Evolutionary conservation across 306 rosid species (phyloP).

Genomic region (Arachis stenosperma): DNA sequence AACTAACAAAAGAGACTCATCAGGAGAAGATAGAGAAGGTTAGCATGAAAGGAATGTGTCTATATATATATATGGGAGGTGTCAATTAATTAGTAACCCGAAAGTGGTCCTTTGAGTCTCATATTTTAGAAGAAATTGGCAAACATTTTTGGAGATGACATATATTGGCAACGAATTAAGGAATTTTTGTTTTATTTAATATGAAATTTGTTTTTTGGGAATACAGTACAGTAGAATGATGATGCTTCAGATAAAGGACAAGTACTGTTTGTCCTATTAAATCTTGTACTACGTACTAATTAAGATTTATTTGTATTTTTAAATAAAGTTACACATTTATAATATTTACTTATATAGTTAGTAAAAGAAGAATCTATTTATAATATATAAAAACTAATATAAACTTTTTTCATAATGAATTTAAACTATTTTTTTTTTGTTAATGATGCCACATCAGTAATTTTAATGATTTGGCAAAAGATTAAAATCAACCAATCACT

Average conservation of each 20-base stretch:
- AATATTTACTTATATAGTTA: too few relatives aligned
- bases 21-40: not conserved
- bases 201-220: not conserved
- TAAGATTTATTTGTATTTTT: not conserved
- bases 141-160: not conserved
- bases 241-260: not conserved
- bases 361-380: too few relatives aligned
- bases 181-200: not conserved
- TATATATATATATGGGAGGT: too few relatives aligned
- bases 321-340: too few relatives aligned
- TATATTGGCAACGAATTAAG: slow-evolving; percentile 38
- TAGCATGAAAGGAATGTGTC: not conserved
- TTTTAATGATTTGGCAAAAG: too few relatives aligned
- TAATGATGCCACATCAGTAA: too few relatives aligned
- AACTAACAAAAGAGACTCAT: not conserved
- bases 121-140: not conserved
- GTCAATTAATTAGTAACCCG: not conserved
- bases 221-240: not conserved
- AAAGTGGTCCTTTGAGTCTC: not conserved
- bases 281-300: too few relatives aligned
- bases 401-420: too few relatives aligned
- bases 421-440: too few relatives aligned
- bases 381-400: too few relatives aligned
- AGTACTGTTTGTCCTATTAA: not conserved
- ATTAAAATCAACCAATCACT: too few relatives aligned